Base-by-base conservation (phyloP, 805 yeast species). In the Lachancea thermotolerans region DNA sequence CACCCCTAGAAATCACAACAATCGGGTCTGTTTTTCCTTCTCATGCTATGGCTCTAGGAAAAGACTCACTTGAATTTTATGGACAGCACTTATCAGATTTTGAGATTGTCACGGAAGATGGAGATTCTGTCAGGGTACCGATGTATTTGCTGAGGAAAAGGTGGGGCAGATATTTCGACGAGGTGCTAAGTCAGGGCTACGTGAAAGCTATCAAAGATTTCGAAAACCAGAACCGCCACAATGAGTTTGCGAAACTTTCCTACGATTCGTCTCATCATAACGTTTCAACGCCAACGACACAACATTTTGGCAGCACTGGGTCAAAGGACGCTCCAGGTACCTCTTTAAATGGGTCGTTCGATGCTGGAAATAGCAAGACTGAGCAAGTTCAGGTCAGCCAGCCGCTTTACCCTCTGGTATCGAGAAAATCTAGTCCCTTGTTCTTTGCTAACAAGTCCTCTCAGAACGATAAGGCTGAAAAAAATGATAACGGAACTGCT, bases 141-240 rank as follows among this genome's bases (percentile, higher is more conserved):
- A 48, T 79, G 39, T 71, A 69, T 50, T 65, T 85, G 3, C 68
- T 85, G 43, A 71, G 85, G 52, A 82, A 80, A 52, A 69, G 93
- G 57, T 85, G 95, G 95, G 93, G 93, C 0, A 62, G 77, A 30
- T 81, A 76, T 49, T 85, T 85, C 56, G 81, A 81, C 50, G 71
- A 72, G 51, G 50, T 84, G 14, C 60, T 85, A 34, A 70, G 88
- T 0, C 73, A 75, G 53, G 85, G 82, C 1, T 85, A 83, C 59
- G 78, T 82, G 0, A 68, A 76, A 47, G 82, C 85, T 8, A 63
- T 64, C 9, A 54, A 60, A 32, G 60, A 57, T 12, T 39, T 39
- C 27, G 43, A 44, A 17, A 35, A 36, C 32, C 39, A 35, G 15
- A 39, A 39, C 33, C n/a, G 30, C 15, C 33, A 44, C n/a, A 44